Conservation (phyloP, 257 asterid genomes). For the Solanum tacnaense region DNA sequence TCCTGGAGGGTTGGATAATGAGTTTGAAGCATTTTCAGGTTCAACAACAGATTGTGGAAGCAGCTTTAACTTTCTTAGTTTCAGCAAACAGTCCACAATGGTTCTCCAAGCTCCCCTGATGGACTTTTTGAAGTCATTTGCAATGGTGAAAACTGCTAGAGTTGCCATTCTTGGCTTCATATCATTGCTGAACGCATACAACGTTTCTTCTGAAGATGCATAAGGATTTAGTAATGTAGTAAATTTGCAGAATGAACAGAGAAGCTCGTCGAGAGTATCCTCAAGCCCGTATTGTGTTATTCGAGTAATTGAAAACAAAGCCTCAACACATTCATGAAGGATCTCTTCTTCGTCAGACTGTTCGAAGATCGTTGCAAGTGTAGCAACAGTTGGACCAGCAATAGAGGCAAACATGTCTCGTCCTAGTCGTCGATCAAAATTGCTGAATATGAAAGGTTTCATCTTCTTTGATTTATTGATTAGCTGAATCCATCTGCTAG, state of each 20-base stretch:
- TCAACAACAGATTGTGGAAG: conserved; percentile 71
- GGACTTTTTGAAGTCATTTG: conserved; percentile 67
- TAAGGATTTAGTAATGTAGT: conserved; percentile 69
- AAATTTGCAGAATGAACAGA: conserved; percentile 75
- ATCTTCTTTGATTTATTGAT: conserved; percentile 49
- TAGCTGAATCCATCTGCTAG: conserved; percentile 80
- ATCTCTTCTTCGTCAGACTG: conserved; percentile 75
- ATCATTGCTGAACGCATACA: conserved; percentile 71
- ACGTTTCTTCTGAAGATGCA: conserved; percentile 75
- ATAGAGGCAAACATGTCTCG: conserved; percentile 80
- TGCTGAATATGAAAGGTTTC: conserved; percentile 45
- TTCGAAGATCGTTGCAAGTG: conserved; percentile 77
- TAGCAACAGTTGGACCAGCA: conserved; percentile 85
- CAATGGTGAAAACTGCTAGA: conserved; percentile 71
- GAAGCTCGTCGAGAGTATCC: conserved; percentile 79
- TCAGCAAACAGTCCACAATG: conserved; percentile 73
- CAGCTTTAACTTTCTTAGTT: conserved; percentile 74
- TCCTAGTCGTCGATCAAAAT: conserved; percentile 70
- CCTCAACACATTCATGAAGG: conserved; percentile 75
- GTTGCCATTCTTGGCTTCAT: conserved; percentile 91
- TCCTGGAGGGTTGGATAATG: background rate
- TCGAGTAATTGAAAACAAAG: conserved; percentile 68
- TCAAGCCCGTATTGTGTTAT: conserved; percentile 76
- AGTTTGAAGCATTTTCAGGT: conserved; percentile 18
- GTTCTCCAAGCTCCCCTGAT: conserved; percentile 90